Base-by-base conservation (phyloP, 768 basidiomycete species). In the Xerocomellus chrysenteron region DNA sequence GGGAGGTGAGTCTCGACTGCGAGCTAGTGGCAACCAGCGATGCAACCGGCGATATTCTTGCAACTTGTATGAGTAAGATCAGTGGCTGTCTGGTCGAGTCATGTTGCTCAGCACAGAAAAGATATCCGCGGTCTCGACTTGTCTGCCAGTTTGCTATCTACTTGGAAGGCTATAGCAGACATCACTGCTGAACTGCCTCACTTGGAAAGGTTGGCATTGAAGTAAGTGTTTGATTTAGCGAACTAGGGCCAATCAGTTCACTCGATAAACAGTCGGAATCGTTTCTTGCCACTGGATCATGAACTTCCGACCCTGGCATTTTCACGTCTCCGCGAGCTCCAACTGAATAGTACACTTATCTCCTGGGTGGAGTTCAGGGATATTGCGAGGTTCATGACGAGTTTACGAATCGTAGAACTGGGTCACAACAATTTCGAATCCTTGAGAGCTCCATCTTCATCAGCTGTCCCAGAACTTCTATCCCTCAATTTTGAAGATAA, bases 61-160 rank as follows among this genome's bases (percentile, higher is more conserved):
- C 75, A 36, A 83, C 78, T 26, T 92, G 88, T 66, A 83, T 87
- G 37, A 87, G 91, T 92, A 68, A 79, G 85, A 60, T 35, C 36
- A 41, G 49, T 56, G 42, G 28, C 51, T 47, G 39, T 59, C 45
- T 47, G 48, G 40, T 55, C 50, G 11, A 13, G 51, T 59, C 19
- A 52, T 39, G 47, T 47, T 21, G 50, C 59, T 67, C 40, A 70
- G 48, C 40, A 30, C 46, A 47, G 47, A 55, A 59, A 61, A 95
- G 92, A 82, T 65, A 78, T 94, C 43, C 82, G 81, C n/a, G 86
- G 84, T 10, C 76, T 98, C 37, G 90, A 97, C 74, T 75, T 98
- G 37, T 92, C 94, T 16, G 75, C 77, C 43, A 94, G 80, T 70
- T 79, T 97, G 17, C 63, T 97, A 33, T 69, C 85, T 5, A 77